Base-by-base conservation (phyloP, 257 asterid genomes). In the Solanum piurae region DNA sequence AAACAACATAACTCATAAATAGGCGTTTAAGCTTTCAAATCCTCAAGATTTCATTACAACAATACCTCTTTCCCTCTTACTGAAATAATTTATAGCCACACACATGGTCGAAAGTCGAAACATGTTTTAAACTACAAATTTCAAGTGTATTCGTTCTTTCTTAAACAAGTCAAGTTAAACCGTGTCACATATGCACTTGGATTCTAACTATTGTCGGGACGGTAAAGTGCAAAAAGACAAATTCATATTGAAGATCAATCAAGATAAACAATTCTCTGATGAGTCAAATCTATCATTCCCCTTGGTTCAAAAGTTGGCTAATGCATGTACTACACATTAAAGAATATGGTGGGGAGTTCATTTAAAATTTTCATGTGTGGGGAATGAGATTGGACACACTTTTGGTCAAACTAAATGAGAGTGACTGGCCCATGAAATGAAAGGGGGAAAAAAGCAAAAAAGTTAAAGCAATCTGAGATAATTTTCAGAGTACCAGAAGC, bases 361-460 rank as follows among this genome's bases (percentile, higher is more conserved):
- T 87, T 89, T 71, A 91, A 55, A 89, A 86, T 87, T 91, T 68
- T 86, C 90, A 88, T 33, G 91, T 58, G 23, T 64, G 88, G 88
- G 36, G 29, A 87, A 74, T 87, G 88, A 60, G 80, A 89, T 36
- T 88, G 87, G 92, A 89, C 87, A 88, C 21, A 76, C 87, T 66
- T 85, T 76, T 89, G 96, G 98, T 95, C 99, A 96, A 94, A 94
- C 92, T 72, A 88, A 90, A 88, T 87, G 90, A 89, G 86, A 88
- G 88, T 83, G 33, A 83, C 91, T 90, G 92, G 86, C 90, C 88
- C 91, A 88, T 83, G 88, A 91, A 86, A 92, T 82, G 75, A 76
- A 71, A 86, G 79, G 9, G 85, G 85, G 64, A n/a, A 86, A 87
- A 91, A 92, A 90, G 92, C 52, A 82, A 93, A 93, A 58, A 92